Base-by-base conservation (phyloP, 495 filamentous ascomycete genomes). In the Geoglossum glabrum region DNA sequence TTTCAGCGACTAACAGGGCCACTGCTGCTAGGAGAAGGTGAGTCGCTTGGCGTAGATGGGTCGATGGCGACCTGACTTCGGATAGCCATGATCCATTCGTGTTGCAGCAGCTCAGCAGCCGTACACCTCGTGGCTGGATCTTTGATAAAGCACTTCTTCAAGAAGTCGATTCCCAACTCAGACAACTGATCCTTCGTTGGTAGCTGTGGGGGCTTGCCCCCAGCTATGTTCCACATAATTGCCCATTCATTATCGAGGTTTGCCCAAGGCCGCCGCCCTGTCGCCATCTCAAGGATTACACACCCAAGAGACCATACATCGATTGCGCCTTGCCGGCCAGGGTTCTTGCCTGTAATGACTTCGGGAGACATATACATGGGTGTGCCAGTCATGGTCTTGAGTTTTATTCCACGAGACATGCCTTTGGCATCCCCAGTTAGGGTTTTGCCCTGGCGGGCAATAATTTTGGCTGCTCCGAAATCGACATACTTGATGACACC, bases 291-390 rank as follows among this genome's bases (percentile, higher is more conserved):
- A 30, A 95, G 79, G 62, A 97, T 86, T 57, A 98, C 92, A 67
- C 92, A 98, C 40, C 93, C 92, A 6, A 98, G 77, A 7, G 89
- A 95, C 92, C 92, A 98, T 58, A 97, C 82, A 67, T 98, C 92
- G 57, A 94, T 87, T n/a, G 89, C 85, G 30, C 90, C 89, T 25
- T 76, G 76, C 60, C 87, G 85, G 36, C 77, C 86, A 28, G 73
- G 70, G 59, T 81, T 80, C 55, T 84, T 80, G 34, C 92, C 92
- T 62, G 87, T 90, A 70, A 98, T 97, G 49, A 95, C 88, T 73
- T 98, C 92, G 25, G 92, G 92, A 17, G 93, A 97, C 92, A 98
- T 98, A 74, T 98, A 98, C 92, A 98, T 98, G 26, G 92, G 92
- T 36, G 92, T 98, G 60, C 92, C 92, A 9, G 88, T 94, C 83